Evolutionary conservation across 2,329 filamentous ascomycete genomes (phyloP), one percentile per base, ranked within the genome.

Genomic region (Botrytis cinerea): DNA sequence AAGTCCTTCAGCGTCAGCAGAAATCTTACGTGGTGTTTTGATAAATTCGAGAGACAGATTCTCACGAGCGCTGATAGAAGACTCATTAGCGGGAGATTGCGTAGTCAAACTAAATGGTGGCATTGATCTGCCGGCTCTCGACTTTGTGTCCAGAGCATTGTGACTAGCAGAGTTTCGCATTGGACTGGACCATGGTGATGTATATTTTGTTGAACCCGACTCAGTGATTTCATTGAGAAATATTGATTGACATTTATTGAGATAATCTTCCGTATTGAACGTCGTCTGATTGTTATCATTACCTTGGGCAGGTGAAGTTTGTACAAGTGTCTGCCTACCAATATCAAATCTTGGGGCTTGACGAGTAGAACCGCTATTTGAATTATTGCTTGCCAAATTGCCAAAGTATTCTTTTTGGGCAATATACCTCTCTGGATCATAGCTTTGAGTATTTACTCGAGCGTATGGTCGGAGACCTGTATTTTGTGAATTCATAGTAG

Each of bases 331-430:
- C 79, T 89, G 90, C 38, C 89, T 57, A 32, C 66, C 66, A 43
- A n/a, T 89, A 76, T 91, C 89, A 77, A 89, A 91, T 79, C 89
- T 90, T 48, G 89, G 89, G 59, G 90, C 82, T 2, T 88, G 87
- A 18, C 67, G 76, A 48, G 82, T 84, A 67, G 86, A 83, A 20
- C 84, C 83, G 75, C 85, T 84, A 45, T 82, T 83, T 60, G 88
- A 85, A 25, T 86, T 85, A 45, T n/a, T 57, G 38, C 54, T 69
- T 57, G 66, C 35, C 8, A 35, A 43, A 43, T 59, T 69, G n/a
- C 66, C 66, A 22, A 68, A 69, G 38, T 69, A 69, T n/a, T 69
- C 66, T 45, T 69, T 69, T 25, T 69, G 66, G 1, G 66, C 66
- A 12, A 69, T 51, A 2, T 32, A 69, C 22, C 66, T 69, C n/a